Evolutionary conservation across 352 stramenopile genomes (phyloP), one percentile per base, ranked within the genome.

Genomic region (Globisporangium nagaii): DNA sequence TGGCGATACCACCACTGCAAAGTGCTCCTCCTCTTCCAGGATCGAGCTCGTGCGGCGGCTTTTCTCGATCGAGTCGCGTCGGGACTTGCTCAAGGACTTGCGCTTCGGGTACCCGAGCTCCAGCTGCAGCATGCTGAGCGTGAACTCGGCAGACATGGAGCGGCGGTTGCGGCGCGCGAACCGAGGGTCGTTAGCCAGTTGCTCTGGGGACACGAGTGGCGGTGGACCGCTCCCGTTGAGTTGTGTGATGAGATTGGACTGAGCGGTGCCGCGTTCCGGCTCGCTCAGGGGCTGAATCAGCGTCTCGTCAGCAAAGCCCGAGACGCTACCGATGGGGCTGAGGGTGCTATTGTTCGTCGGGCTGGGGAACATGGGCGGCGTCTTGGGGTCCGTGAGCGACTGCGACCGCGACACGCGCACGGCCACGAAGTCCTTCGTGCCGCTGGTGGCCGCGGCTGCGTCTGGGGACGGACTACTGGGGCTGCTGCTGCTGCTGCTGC

Each of bases 61-160:
- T 22, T 56, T 68, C 41, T 78, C 55, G 40, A 52, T 17, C 24
- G 55, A 66, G 37, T 59, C 49, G 19, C 57, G 47, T 51, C 25
- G 53, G 8, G 37, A 68, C 41, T 17, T 53, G 32, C n/a, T n/a
- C n/a, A 30, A 41, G 27, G 57, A 40, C n/a, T 71, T 62, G 45
- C 62, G 62, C 17, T 57, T 69, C 13, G 79, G 77, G 58, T 90
- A 90, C n/a, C 79, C 79, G 19, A 90, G 79, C 60, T 90, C 79
- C 42, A 87, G 58, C 40, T 90, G 79, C 32, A 90, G 50, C 27
- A 90, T 63, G 56, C 79, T 90, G 24, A 82, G 62, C 12, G 63
- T 70, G 24, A 69, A 66, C 40, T 82, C 77, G 20, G 74, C 80
- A 53, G 75, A 88, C 55, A 86, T 76, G 30, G 76, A 68, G 37